phyloP scores from a whole-genome alignment of 108 stramenopile genomes.

The Thalassiosira profunda region DNA sequence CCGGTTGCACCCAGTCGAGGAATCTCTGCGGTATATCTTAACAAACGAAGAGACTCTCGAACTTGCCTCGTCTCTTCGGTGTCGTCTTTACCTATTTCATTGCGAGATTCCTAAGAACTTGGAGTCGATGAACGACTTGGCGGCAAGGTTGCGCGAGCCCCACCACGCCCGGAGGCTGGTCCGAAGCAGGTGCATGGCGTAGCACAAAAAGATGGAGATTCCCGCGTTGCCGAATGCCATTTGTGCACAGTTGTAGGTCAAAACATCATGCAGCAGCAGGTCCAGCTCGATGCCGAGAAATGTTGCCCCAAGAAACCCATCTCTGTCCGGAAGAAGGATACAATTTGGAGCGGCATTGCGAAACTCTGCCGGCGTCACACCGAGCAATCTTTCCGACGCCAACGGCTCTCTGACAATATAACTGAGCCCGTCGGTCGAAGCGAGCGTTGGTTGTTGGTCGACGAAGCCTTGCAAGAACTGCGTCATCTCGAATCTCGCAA shows the following conservation, averaged over 20 bases:
- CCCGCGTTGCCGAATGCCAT: slow-evolving; percentile 57
- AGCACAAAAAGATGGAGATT: slow-evolving; percentile 54
- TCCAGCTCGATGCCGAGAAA: slow-evolving; percentile 73
- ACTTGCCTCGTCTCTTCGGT: no score
- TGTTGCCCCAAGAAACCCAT: slow-evolving; percentile 49
- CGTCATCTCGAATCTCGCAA: slow-evolving; percentile 24
- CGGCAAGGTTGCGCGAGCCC: no score
- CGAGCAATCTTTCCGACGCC: slow-evolving; percentile 33
- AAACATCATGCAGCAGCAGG: slow-evolving; percentile 66
- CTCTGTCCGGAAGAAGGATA: slow-evolving; percentile 69
- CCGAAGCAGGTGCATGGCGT: slow-evolving; percentile 56
- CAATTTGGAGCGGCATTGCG: slow-evolving; percentile 37
- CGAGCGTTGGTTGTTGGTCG: slow-evolving; percentile 28
- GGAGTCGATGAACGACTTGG: no score
- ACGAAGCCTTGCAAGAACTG: slow-evolving; percentile 35
- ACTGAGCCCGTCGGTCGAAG: slow-evolving; percentile 20
- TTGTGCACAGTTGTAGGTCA: slow-evolving; percentile 64
- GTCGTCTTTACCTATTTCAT: no score
- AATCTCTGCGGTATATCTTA: no score
- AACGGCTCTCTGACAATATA: slow-evolving; percentile 34
- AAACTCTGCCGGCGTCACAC: slow-evolving; percentile 49
- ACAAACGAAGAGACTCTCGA: no score
- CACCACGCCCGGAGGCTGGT: slow-evolving; percentile 23
- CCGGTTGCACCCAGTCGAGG: no score
- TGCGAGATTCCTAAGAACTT: no score